Evolutionary conservation across 2,329 filamentous ascomycete genomes (phyloP).

Genomic region (Orbilia blumenaviensis): DNA sequence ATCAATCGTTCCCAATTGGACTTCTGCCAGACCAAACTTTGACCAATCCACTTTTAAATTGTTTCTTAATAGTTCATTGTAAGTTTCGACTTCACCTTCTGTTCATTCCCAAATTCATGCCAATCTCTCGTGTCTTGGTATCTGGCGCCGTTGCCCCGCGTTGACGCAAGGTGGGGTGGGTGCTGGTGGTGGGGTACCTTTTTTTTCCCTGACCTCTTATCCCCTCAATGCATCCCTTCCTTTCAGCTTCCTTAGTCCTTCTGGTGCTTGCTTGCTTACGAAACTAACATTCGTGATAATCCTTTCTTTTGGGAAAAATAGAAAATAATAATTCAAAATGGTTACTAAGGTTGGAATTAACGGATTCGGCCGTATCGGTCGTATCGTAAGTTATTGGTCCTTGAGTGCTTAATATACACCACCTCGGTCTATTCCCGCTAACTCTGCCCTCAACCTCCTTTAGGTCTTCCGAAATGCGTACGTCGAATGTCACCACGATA

Average conservation of each 20-base stretch:
- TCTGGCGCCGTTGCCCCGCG: slow-evolving; percentile 21
- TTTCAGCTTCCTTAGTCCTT: neutral
- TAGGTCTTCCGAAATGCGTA: slow-evolving; percentile 93
- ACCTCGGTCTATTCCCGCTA: slow-evolving; percentile 41
- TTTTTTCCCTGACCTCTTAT: neutral
- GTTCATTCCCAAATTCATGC: neutral
- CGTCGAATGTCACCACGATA: slow-evolving; percentile 60
- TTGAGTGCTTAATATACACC: neutral
- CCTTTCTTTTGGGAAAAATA: neutral
- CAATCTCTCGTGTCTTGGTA: neutral
- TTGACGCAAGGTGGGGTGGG: slow-evolving; percentile 35
- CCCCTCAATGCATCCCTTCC: neutral
- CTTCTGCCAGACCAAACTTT: neutral
- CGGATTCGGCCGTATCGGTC: slow-evolving; percentile 99
- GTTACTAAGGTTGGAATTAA: slow-evolving; percentile 58
- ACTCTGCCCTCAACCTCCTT: neutral
- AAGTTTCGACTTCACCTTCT: neutral
- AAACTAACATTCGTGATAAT: too few relatives aligned
- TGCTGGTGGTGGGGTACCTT: slow-evolving; percentile 23
- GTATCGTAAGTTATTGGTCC: slow-evolving; percentile 71
- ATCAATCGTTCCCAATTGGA: slow-evolving; percentile 32
- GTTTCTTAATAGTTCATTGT: slow-evolving; percentile 1
- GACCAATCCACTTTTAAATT: neutral
- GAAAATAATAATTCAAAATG: slow-evolving; percentile 54
- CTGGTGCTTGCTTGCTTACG: too few relatives aligned